These are phyloP conservation scores for Chlorella sp. DNA, from an alignment of 139 green algal genomes.

Conservation along the genomic window DNA sequence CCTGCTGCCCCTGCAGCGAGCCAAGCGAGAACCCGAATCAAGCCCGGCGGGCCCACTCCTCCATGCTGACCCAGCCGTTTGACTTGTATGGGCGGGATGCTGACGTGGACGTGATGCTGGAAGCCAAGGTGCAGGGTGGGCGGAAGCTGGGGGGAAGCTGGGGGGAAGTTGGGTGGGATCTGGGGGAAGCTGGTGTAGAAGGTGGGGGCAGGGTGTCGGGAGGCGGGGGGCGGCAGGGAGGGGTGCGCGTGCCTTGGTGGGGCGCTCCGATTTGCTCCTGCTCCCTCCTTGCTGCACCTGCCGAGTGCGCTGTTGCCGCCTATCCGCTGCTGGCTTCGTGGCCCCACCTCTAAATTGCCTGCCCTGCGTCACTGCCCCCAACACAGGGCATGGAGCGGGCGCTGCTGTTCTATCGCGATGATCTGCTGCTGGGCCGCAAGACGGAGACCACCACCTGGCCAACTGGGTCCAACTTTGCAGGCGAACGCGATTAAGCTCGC, in stretches of 20 bases:
- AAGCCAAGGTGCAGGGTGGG: constrained; percentile 56
- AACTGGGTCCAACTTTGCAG: no score
- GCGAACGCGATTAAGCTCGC: no score
- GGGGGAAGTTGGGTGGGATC: no score
- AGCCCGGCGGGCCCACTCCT: constrained; percentile 29
- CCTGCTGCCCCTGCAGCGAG: constrained; percentile 38
- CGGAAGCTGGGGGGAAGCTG: no score
- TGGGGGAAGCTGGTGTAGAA: no score
- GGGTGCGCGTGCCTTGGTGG: no score
- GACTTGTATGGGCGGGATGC: constrained; percentile 62
- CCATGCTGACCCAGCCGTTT: constrained; percentile 60
- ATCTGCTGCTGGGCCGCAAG: constrained; percentile 32
- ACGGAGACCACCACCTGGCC: not conserved
- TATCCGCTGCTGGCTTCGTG: no score
- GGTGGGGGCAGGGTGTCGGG: not conserved
- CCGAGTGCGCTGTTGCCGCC: no score
- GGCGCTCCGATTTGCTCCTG: no score
- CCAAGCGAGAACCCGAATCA: constrained; percentile 23
- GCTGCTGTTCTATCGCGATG: constrained; percentile 69
- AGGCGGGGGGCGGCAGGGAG: no score
- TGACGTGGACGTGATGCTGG: constrained; percentile 75
- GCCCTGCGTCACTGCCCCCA: no score
- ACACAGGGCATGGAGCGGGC: constrained; percentile 53
- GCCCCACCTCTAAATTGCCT: not conserved
- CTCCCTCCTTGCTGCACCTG: no score